These are phyloP conservation scores for Talaromyces sp. DNA, from an alignment of 2,329 filamentous ascomycete genomes.

Conservation along the genomic window DNA sequence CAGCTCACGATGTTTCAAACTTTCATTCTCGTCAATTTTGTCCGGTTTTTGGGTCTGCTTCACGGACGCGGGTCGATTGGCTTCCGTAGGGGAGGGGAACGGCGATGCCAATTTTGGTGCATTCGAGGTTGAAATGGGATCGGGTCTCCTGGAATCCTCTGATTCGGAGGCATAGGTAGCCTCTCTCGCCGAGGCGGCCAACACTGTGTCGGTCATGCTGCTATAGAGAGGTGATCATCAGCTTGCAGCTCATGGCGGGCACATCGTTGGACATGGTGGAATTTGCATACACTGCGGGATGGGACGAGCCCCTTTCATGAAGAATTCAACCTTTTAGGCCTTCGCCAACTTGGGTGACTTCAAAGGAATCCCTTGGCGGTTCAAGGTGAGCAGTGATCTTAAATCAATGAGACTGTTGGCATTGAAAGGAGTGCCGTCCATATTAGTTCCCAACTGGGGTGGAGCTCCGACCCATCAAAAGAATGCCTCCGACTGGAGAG, in stretches of 20 bases:
- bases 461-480: slow-evolving; percentile 31
- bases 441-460: slow-evolving; percentile 31
- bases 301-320: slow-evolving; percentile 20
- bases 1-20: background rate
- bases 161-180: slow-evolving; percentile 21
- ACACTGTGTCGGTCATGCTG: slow-evolving; percentile 29
- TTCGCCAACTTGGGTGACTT: slow-evolving; percentile 8
- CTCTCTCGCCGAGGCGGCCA: slow-evolving; percentile 21
- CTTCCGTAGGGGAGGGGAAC: slow-evolving; percentile 32
- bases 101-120: slow-evolving; percentile 29
- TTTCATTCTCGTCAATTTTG: slow-evolving; percentile 12
- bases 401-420: slow-evolving; percentile 12
- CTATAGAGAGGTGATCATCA: slow-evolving; percentile 18
- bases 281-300: slow-evolving; percentile 25
- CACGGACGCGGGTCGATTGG: slow-evolving; percentile 22
- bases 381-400: background rate
- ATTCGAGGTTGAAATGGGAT: slow-evolving; percentile 23
- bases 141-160: slow-evolving; percentile 22
- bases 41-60: slow-evolving; percentile 20
- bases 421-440: slow-evolving; percentile 28
- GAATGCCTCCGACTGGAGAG: slow-evolving; percentile 28
- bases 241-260: slow-evolving; percentile 16
- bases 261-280: slow-evolving; percentile 1
- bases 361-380: background rate
- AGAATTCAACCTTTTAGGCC: slow-evolving; percentile 6